Conservation (phyloP, 2,329 filamentous ascomycete genomes). For the Ophiostoma australiae region DNA sequence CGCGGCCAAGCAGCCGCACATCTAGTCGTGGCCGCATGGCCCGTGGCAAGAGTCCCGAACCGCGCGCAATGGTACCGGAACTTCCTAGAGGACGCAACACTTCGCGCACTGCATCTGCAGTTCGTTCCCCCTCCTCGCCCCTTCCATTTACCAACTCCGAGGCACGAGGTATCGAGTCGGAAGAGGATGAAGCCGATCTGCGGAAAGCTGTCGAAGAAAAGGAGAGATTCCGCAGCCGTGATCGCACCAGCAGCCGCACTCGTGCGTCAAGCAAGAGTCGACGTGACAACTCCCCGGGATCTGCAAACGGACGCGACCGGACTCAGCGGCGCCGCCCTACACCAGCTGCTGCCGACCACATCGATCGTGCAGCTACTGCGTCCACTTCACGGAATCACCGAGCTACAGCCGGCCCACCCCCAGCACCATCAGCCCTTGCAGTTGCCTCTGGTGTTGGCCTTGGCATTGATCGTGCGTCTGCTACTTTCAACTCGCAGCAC, state of each 20-base stretch:
- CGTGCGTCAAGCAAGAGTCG: constrained; percentile 45
- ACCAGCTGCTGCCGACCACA: background rate
- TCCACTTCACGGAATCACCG: constrained; percentile 31
- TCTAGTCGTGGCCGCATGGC: constrained; percentile 43
- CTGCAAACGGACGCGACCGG: constrained; percentile 29
- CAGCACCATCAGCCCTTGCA: constrained; percentile 27
- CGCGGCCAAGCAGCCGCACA: constrained; percentile 41
- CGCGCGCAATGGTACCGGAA: constrained; percentile 42
- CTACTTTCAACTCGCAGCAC: constrained; percentile 26
- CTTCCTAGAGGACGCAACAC: constrained; percentile 57
- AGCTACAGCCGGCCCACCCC: constrained; percentile 32
- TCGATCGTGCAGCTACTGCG: background rate
- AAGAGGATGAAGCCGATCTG: constrained; percentile 60
- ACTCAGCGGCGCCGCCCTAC: constrained; percentile 29
- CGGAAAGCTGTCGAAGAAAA: constrained; percentile 49
- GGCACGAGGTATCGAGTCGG: constrained; percentile 50
- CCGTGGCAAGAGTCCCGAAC: constrained; percentile 46
- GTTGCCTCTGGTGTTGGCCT: constrained; percentile 25
- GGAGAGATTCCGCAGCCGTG: constrained; percentile 52
- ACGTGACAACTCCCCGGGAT: constrained; percentile 30
- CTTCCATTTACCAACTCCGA: constrained; percentile 64
- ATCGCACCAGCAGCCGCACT: constrained; percentile 34
- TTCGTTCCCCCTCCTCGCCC: constrained; percentile 74
- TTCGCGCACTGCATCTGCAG: constrained; percentile 52
- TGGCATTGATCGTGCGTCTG: constrained; percentile 28